A percentile compares a stretch with the other conserved stretches of the same genome.
These are phyloP conservation scores for Hypsizygus ulmarius DNA, from an alignment of 1,284 basidiomycete species.

Conservation along the genomic window DNA sequence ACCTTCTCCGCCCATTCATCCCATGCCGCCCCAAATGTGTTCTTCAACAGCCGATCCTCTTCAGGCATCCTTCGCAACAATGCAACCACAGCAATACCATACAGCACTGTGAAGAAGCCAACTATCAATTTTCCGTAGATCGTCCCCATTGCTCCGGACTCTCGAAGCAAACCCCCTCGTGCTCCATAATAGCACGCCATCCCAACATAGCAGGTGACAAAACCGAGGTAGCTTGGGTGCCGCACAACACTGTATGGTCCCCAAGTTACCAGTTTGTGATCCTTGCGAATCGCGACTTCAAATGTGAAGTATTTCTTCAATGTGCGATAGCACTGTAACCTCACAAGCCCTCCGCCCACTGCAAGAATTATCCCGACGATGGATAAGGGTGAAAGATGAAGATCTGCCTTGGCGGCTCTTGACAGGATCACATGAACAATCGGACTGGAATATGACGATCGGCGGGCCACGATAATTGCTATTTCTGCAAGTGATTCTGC, in stretches of 20 bases:
- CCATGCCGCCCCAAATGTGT: slow-evolving; percentile 21
- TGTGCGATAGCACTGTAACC: slow-evolving; percentile 7
- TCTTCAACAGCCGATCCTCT: slow-evolving; percentile 20
- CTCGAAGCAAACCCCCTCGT: slow-evolving; percentile 11
- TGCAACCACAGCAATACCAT: not conserved
- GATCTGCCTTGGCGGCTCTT: not conserved
- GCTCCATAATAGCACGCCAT: slow-evolving; percentile 7
- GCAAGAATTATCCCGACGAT: slow-evolving; percentile 1
- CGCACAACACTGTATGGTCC: slow-evolving; percentile 18
- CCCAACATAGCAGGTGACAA: slow-evolving; percentile 5
- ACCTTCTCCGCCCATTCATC: slow-evolving; percentile 21
- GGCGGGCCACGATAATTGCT: too few relatives aligned
- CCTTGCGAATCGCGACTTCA: slow-evolving; percentile 26
- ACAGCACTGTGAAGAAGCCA: not conserved
- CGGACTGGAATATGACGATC: too few relatives aligned
- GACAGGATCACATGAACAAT: too few relatives aligned
- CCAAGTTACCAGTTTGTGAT: slow-evolving; percentile 17
- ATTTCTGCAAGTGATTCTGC: too few relatives aligned
- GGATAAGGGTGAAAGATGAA: slow-evolving; percentile 7
- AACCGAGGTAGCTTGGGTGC: slow-evolving; percentile 19
- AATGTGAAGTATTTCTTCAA: slow-evolving; percentile 12
- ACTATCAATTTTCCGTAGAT: not conserved
- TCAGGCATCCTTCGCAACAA: slow-evolving; percentile 6
- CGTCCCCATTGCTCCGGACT: slow-evolving; percentile 9
- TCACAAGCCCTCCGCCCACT: slow-evolving; percentile 4